These are phyloP conservation scores for Gossypium laxum DNA, from an alignment of 441 rosid species.

Conservation along the genomic window DNA sequence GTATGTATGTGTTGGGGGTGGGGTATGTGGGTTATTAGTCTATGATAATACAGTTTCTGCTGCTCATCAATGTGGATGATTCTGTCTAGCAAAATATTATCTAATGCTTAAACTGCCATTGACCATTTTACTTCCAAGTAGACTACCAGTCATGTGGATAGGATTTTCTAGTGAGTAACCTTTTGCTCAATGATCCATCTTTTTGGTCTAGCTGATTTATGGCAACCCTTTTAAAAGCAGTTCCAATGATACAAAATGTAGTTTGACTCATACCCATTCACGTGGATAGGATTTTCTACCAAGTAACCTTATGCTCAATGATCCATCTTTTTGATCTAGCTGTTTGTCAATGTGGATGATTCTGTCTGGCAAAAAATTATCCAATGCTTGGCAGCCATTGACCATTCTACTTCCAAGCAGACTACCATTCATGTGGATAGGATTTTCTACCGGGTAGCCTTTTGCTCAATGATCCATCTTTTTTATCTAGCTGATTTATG, in stretches of 20 bases:
- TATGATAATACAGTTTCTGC: neutral
- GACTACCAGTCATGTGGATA: neutral
- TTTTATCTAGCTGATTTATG: neutral
- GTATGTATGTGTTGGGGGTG: neutral
- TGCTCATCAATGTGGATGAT: neutral
- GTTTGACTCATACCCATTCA: neutral
- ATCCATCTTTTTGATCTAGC: neutral
- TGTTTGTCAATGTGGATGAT: neutral
- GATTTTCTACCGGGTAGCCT: neutral
- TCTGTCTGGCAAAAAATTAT: neutral
- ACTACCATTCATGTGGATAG: neutral
- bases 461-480: neutral
- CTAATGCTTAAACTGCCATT: neutral
- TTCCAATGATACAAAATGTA: neutral
- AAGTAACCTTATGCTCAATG: neutral
- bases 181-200: neutral
- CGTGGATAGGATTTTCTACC: neutral
- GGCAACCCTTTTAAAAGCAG: neutral
- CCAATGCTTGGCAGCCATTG: neutral
- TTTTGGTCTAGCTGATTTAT: neutral
- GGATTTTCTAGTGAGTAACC: neutral
- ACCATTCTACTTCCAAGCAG: neutral
- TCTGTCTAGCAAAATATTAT: neutral
- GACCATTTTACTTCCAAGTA: neutral
- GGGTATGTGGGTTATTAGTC: neutral